A percentile compares a stretch with the other conserved stretches of the same genome.
Conservation (phyloP, 306 rosid species). For the Prunus fruticosa region DNA sequence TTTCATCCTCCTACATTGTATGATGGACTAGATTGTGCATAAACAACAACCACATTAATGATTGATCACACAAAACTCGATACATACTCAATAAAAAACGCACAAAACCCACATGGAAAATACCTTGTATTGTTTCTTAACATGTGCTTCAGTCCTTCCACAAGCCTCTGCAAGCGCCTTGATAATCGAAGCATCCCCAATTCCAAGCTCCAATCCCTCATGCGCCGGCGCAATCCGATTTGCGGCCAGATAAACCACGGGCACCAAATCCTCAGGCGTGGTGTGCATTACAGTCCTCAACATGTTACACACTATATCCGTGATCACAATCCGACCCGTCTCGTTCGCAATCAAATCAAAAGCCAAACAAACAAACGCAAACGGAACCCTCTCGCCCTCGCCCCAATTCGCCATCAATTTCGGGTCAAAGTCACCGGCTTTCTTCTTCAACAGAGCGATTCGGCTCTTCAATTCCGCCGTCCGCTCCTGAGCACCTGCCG, state of each 20-base stretch:
- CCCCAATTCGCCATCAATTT: constrained; percentile 51
- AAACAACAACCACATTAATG: not conserved
- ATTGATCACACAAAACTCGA: not conserved
- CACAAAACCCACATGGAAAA: not conserved
- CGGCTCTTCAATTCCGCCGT: constrained; percentile 46
- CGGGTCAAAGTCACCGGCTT: constrained; percentile 62
- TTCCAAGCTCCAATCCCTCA: constrained; percentile 73
- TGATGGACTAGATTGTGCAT: not conserved
- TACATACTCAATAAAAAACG: not conserved
- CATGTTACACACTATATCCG: constrained; percentile 78
- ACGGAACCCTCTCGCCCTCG: constrained; percentile 65
- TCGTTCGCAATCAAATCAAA: constrained; percentile 59
- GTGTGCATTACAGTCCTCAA: constrained; percentile 72
- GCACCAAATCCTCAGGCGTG: constrained; percentile 67
- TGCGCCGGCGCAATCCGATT: constrained; percentile 78
- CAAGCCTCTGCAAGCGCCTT: constrained; percentile 85
- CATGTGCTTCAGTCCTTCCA: constrained; percentile 62
- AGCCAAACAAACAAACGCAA: constrained; percentile 52
- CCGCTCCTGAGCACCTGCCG: constrained; percentile 26
- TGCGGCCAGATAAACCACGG: constrained; percentile 60
- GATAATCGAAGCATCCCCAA: constrained; percentile 79
- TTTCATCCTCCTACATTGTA: not conserved
- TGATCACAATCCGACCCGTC: constrained; percentile 60
- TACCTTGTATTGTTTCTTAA: constrained; percentile 72
- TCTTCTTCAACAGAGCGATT: constrained; percentile 46